phyloP scores from a whole-genome alignment of 768 basidiomycete genomes.

The Psilocybe cubensis region DNA sequence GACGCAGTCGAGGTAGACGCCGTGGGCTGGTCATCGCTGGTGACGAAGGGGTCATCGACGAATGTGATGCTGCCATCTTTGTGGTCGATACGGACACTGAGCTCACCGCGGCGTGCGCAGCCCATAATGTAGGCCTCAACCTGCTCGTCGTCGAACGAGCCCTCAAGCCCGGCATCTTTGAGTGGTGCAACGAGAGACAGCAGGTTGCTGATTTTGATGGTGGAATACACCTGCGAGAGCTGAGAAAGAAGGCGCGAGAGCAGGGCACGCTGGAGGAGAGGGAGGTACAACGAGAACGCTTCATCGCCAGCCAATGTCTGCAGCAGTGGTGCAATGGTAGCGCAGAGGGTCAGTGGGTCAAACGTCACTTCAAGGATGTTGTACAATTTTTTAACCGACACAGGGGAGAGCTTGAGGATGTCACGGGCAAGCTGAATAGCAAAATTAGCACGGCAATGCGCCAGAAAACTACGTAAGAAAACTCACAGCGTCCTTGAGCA shows the following conservation, averaged over 20 bases:
- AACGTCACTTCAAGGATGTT: constrained; percentile 90
- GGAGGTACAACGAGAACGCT: constrained; percentile 79
- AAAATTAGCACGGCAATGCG: not conserved
- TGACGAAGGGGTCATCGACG: constrained; percentile 73
- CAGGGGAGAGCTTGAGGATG: constrained; percentile 79
- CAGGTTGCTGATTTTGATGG: constrained; percentile 79
- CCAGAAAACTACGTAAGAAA: constrained; percentile 3
- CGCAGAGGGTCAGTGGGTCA: constrained; percentile 87
- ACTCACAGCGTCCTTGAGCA: constrained; percentile 87
- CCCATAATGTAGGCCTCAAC: constrained; percentile 94
- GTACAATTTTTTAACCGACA: constrained; percentile 78
- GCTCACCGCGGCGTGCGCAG: constrained; percentile 85
- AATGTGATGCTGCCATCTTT: constrained; percentile 84
- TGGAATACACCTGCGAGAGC: constrained; percentile 90
- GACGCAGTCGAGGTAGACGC: constrained; percentile 28
- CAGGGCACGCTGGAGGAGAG: constrained; percentile 89
- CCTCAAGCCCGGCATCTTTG: constrained; percentile 52
- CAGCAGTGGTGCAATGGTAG: constrained; percentile 79
- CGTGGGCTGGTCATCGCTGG: constrained; percentile 38
- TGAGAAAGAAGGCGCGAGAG: constrained; percentile 90
- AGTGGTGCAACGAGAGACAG: constrained; percentile 81
- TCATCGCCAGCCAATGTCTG: constrained; percentile 55
- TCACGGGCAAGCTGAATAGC: constrained; percentile 71
- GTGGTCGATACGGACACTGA: constrained; percentile 88
- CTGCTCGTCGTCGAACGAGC: constrained; percentile 71